Evolutionary conservation across 306 rosid genomes (phyloP).

Genomic region (Quercus variabilis): DNA sequence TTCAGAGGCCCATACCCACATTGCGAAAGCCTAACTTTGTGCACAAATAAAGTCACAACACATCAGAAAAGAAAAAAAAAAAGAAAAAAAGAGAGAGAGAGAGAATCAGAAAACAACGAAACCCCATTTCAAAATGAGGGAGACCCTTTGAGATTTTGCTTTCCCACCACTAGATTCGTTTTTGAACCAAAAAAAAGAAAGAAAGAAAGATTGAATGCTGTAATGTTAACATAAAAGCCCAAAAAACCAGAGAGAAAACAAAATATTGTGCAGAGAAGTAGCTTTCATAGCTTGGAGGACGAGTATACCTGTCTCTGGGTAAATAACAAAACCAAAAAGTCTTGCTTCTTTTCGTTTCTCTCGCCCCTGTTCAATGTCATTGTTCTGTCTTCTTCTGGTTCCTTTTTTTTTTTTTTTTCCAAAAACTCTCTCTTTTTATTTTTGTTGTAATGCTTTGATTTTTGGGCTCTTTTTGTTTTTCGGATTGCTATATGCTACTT

Average conservation of each 20-base stretch:
- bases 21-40: constrained; percentile 19
- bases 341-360: constrained; percentile 35
- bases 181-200: background rate
- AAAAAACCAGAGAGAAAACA: constrained; percentile 19
- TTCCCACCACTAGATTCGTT: constrained; percentile 12
- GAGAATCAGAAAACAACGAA: background rate
- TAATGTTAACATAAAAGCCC: background rate
- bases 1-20: background rate
- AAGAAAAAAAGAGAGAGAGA: fast-evolving
- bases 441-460: background rate
- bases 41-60: constrained; percentile 1
- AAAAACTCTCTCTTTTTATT: constrained; percentile 25
- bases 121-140: background rate
- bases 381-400: no score
- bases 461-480: constrained; percentile 12
- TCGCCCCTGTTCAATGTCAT: background rate
- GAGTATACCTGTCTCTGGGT: constrained; percentile 36
- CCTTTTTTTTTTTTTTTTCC: background rate
- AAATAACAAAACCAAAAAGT: constrained; percentile 39
- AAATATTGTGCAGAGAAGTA: constrained; percentile 38
- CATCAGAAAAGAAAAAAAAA: no score
- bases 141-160: background rate
- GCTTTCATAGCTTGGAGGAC: constrained; percentile 45
- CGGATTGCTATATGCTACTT: constrained; percentile 13
- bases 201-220: constrained; percentile 23